These are phyloP conservation scores for Lindgomyces ingoldianus DNA, from an alignment of 495 filamentous ascomycete species.

Conservation along the genomic window DNA sequence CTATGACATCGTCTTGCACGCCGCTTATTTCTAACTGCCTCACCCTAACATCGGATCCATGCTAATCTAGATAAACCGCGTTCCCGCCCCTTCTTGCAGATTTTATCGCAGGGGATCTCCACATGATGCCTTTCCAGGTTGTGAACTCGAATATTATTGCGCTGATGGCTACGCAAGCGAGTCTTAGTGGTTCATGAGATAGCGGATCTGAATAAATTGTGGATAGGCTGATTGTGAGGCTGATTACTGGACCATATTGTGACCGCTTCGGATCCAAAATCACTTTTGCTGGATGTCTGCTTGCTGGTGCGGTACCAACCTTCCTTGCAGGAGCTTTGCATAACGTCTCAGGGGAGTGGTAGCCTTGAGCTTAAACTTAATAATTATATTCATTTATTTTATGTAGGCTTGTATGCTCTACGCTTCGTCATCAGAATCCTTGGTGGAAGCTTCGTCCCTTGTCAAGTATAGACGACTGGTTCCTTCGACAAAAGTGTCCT, in stretches of 20 bases:
- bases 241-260: slow-evolving; percentile 81
- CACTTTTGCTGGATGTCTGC: slow-evolving; percentile 74
- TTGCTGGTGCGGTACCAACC: slow-evolving; percentile 78
- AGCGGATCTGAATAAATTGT: no score
- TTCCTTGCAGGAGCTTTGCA: slow-evolving; percentile 77
- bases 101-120: slow-evolving; percentile 61
- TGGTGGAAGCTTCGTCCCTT: slow-evolving; percentile 88
- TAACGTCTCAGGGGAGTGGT: slow-evolving; percentile 48
- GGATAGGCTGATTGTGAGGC: slow-evolving; percentile 71
- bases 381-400: background rate
- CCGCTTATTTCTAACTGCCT: slow-evolving; percentile 18
- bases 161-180: slow-evolving; percentile 76
- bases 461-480: slow-evolving; percentile 93
- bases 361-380: background rate
- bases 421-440: slow-evolving; percentile 95
- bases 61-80: slow-evolving; percentile 39
- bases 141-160: slow-evolving; percentile 93
- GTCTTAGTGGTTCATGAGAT: no score
- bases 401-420: slow-evolving; percentile 66
- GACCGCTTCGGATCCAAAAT: slow-evolving; percentile 80
- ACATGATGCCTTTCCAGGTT: slow-evolving; percentile 69
- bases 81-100: slow-evolving; percentile 46
- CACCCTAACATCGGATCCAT: slow-evolving; percentile 1
- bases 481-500: slow-evolving; percentile 97
- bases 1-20: slow-evolving; percentile 26